Percentiles rank a stretch among this genome's conserved stretches.
Evolutionary conservation across 495 filamentous ascomycete genomes (phyloP).

Genomic region (Aspergillus baeticus): DNA sequence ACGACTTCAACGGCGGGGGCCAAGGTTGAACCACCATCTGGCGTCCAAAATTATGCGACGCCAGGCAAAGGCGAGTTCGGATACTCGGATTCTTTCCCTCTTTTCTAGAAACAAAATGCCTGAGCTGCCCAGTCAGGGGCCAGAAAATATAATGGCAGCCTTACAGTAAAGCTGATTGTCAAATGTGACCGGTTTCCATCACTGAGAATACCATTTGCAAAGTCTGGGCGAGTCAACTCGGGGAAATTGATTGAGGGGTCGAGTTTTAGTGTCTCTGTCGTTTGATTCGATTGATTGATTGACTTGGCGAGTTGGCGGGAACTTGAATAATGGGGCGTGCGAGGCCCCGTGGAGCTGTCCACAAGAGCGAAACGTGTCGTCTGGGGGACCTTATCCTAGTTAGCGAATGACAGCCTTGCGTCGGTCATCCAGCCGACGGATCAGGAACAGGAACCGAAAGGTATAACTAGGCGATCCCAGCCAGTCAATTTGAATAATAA

Average conservation of each 20-base stretch:
- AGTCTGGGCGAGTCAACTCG: neutral
- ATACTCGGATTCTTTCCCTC: too few species aligned
- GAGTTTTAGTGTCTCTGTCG: too few species aligned
- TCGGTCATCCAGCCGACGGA: neutral
- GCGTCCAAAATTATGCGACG: too few species aligned
- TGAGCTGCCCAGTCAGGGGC: too few species aligned
- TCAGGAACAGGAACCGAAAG: neutral
- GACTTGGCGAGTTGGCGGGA: too few species aligned
- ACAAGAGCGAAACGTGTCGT: slow-evolving; percentile 13
- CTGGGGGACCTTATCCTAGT: neutral
- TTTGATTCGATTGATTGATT: too few species aligned
- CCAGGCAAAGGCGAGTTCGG: too few species aligned
- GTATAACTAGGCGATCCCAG: too few species aligned
- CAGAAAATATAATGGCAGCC: too few species aligned
- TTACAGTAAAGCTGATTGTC: neutral
- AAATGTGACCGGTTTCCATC: neutral
- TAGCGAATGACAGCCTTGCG: slow-evolving; percentile 2
- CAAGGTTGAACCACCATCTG: too few species aligned
- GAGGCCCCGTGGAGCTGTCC: slow-evolving; percentile 5
- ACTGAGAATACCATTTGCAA: neutral
- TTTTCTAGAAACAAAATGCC: too few species aligned
- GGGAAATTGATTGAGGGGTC: neutral
- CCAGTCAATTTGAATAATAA: too few species aligned
- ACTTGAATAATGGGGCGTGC: neutral
- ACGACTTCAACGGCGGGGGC: neutral